Evolutionary conservation across 2,329 filamentous ascomycete species (phyloP).

Genomic region (Gyromitra esculenta): DNA sequence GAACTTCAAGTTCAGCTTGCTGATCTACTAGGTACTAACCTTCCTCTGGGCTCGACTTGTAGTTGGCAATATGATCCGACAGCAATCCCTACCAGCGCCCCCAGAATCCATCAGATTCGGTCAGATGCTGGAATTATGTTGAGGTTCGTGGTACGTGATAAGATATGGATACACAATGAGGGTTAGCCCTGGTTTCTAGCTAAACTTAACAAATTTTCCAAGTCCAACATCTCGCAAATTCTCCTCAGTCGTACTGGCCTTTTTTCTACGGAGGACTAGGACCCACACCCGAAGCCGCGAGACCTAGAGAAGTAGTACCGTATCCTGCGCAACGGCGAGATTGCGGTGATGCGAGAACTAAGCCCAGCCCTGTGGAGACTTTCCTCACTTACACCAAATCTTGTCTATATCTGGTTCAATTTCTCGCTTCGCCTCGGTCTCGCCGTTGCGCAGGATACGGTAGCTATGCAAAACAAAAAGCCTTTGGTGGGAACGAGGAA

Average conservation of each 20-base stretch:
- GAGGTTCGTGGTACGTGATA: not conserved
- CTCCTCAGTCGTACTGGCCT: not conserved
- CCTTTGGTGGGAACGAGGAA: not conserved
- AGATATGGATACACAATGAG: not conserved
- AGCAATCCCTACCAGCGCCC: not conserved
- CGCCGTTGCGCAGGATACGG: too few species aligned
- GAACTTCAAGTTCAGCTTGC: conserved; percentile 12
- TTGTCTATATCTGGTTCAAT: too few species aligned
- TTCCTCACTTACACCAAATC: too few species aligned
- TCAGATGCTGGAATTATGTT: conserved; percentile 2
- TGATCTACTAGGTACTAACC: not conserved
- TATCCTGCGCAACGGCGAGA: not conserved
- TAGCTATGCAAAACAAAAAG: too few species aligned
- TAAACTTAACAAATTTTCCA: not conserved
- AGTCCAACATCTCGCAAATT: not conserved
- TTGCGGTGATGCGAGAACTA: too few species aligned
- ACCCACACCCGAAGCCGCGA: not conserved
- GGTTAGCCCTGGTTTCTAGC: not conserved
- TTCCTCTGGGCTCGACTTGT: not conserved
- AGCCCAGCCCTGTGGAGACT: too few species aligned
- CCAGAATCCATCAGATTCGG: not conserved
- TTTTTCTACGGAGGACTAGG: not conserved
- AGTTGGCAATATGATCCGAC: not conserved
- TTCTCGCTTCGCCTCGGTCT: too few species aligned
- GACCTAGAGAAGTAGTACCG: not conserved